Evolutionary conservation across 2,329 filamentous ascomycete genomes (phyloP).

Genomic region (Claviceps maximensis): DNA sequence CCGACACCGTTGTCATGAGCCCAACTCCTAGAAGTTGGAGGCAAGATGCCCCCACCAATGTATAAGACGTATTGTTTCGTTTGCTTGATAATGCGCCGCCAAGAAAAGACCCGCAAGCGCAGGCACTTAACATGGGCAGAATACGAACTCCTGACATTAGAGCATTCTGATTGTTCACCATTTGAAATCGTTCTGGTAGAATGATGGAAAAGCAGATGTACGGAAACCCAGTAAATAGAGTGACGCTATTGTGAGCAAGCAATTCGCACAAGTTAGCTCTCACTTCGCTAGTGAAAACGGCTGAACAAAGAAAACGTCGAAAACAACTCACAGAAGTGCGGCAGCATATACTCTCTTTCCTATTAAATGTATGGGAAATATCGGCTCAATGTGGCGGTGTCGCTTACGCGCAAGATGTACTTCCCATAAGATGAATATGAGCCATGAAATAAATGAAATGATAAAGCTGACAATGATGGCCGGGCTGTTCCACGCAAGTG

Average conservation of each 20-base stretch:
- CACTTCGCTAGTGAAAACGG: neutral
- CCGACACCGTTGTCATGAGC: slow-evolving; percentile 32
- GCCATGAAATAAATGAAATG: slow-evolving; percentile 33
- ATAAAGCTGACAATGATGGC: slow-evolving; percentile 36
- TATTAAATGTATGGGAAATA: slow-evolving; percentile 40
- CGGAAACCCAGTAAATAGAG: slow-evolving; percentile 41
- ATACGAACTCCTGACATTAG: slow-evolving; percentile 44
- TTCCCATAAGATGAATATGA: slow-evolving; percentile 39
- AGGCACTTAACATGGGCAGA: slow-evolving; percentile 43
- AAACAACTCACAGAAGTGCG: slow-evolving; percentile 31
- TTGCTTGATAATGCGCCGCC: slow-evolving; percentile 40
- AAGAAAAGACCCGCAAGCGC: slow-evolving; percentile 41
- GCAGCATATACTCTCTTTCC: slow-evolving; percentile 35
- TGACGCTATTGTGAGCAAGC: slow-evolving; percentile 27
- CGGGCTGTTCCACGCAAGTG: slow-evolving; percentile 36
- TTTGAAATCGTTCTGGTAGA: slow-evolving; percentile 47
- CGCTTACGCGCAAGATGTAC: slow-evolving; percentile 25
- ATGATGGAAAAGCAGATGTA: slow-evolving; percentile 46
- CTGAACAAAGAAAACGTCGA: slow-evolving; percentile 4
- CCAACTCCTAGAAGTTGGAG: slow-evolving; percentile 40
- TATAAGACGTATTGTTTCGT: slow-evolving; percentile 39
- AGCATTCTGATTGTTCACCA: slow-evolving; percentile 39
- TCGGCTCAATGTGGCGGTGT: slow-evolving; percentile 32
- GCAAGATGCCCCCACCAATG: slow-evolving; percentile 33
- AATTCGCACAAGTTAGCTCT: neutral